Evolutionary conservation across 1,139 yeast species (phyloP).

Genomic region (Hyphopichia khmerensis): DNA sequence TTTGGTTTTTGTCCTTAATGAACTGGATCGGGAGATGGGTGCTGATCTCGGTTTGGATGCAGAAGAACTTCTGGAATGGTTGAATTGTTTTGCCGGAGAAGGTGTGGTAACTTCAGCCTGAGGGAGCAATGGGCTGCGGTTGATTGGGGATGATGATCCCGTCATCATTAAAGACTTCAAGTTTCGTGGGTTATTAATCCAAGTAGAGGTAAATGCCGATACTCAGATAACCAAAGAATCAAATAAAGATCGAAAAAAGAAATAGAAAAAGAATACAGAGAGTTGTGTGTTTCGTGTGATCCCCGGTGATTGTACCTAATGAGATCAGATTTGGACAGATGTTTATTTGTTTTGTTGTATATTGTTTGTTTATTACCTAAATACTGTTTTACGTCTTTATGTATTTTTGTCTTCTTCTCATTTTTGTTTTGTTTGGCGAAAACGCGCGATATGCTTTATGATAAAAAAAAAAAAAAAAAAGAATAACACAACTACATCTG

Average conservation of each 20-base stretch:
- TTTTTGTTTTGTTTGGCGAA: not conserved
- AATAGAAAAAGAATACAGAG: too few species aligned
- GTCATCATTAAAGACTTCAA: constrained; percentile 1
- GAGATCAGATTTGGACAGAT: not conserved
- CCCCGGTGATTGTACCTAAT: too few species aligned
- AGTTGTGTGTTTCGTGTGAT: too few species aligned
- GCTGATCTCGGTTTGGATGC: constrained; percentile 1
- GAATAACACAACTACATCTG: not conserved
- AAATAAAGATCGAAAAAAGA: too few species aligned
- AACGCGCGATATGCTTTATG: not conserved
- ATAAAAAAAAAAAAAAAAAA: not conserved
- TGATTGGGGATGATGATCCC: constrained; percentile 1
- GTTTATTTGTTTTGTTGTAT: not conserved
- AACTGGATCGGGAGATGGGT: constrained; percentile 4
- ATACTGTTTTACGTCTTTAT: not conserved
- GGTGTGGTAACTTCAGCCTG: constrained; percentile 6
- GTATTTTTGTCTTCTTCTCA: not conserved
- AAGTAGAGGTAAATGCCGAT: too few species aligned
- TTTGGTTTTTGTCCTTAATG: constrained; percentile 18
- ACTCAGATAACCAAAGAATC: too few species aligned
- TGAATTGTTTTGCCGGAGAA: constrained; percentile 7
- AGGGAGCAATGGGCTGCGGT: not conserved
- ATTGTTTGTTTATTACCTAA: not conserved
- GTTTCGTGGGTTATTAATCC: not conserved
- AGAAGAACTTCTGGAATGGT: constrained; percentile 1